phyloP scores from a whole-genome alignment of 2,329 filamentous ascomycete species.

The Aspergillus cejpii region DNA sequence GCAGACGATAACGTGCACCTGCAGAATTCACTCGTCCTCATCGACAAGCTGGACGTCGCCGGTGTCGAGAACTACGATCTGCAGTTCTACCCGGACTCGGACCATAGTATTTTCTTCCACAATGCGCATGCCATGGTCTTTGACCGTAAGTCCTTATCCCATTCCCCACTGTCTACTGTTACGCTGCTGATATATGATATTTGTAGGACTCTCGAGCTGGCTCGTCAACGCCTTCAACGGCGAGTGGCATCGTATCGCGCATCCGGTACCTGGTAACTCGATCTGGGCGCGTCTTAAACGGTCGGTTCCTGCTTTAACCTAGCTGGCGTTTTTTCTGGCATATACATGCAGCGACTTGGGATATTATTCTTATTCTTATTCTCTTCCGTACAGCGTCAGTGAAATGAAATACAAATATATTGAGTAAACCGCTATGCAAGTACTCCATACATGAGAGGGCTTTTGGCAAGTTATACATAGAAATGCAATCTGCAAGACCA shows the following conservation, averaged over 20 bases:
- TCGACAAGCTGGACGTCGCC: slow-evolving; percentile 77
- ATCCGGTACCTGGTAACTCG: slow-evolving; percentile 44
- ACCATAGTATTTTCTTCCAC: slow-evolving; percentile 93
- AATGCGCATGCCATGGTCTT: slow-evolving; percentile 88
- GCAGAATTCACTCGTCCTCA: slow-evolving; percentile 80
- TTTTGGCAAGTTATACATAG: too few species aligned
- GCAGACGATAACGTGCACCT: slow-evolving; percentile 97
- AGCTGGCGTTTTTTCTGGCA: not conserved
- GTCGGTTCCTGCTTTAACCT: slow-evolving; percentile 7
- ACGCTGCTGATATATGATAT: slow-evolving; percentile 1
- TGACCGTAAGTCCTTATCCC: slow-evolving; percentile 63
- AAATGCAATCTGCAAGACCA: too few species aligned
- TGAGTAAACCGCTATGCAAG: too few species aligned
- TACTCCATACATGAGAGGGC: too few species aligned
- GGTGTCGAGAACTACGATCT: slow-evolving; percentile 91
- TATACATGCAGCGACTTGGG: too few species aligned
- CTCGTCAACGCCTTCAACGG: slow-evolving; percentile 96
- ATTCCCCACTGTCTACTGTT: not conserved
- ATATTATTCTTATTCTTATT: too few species aligned
- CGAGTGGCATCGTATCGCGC: slow-evolving; percentile 66
- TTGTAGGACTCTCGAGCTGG: slow-evolving; percentile 58
- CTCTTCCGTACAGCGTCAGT: too few species aligned
- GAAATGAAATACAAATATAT: too few species aligned
- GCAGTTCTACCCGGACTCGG: slow-evolving; percentile 91
- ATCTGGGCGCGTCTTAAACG: slow-evolving; percentile 23